Base-by-base conservation (phyloP, 2,329 filamentous ascomycete species). In the Gnomoniopsis smithogilvyi region DNA sequence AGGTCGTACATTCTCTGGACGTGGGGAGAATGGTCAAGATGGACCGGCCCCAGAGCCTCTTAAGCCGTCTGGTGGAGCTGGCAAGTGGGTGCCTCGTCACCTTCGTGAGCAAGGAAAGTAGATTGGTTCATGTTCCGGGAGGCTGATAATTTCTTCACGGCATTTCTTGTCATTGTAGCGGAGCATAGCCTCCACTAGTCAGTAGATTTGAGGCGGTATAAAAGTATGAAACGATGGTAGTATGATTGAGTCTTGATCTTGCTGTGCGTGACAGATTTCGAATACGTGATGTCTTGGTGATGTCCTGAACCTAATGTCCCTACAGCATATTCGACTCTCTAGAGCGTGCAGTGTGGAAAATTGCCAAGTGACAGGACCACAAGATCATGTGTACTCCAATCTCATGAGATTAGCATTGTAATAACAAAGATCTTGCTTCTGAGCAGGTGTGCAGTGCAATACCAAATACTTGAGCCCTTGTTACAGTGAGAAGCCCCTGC, bases 71-170 rank as follows among this genome's bases (percentile, higher is more conserved):
- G 80, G 83, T 46, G 76, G 73, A 30, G 67, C 80, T 49, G 83
- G 83, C 66, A 87, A 85, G 72, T 88, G 80, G 73, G 81, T 87
- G 67, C 85, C 85, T 55, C 75, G 66, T 66, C 71, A 64, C 45
- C 67, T 68, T 26, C 66, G 67, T n/a, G 60, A 62, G 45, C 47
- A 22, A 43, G 56, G 60, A 49, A 59, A 62, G 45, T 62, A 60
- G 53, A 43, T 50, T 22, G 45, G 2, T 43, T 45, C 14, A 59
- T 21, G 43, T 38, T 46, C 51, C 38, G 26, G 57, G 57, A 55
- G 47, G 51, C 55, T 38, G 48, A 36, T 26, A 49, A 46, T 46
- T 56, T 51, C 34, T 41, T 52, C 21, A 41, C 51, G 36, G 34
- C 51, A 55, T 33, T 59, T 52, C 34, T 43, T 38, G 47, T 59